Percentiles rank a stretch among this genome's conserved stretches.
Conservation (phyloP, 1,284 basidiomycete species). For the Acaromyces ingoldii region DNA sequence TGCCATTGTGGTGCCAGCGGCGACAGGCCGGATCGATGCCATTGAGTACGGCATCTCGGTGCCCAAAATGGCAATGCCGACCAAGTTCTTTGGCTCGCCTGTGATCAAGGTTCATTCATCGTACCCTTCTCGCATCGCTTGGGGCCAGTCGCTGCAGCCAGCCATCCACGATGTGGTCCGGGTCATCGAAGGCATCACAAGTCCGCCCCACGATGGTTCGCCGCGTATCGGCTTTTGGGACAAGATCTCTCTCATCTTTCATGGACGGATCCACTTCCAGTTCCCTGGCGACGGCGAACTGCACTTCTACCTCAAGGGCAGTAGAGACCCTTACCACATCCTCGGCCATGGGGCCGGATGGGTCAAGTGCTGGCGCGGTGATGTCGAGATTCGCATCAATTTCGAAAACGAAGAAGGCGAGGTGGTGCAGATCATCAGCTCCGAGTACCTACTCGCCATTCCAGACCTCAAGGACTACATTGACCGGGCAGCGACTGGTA, state of each 20-base stretch:
- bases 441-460: constrained; percentile 56
- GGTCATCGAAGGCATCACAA: constrained; percentile 75
- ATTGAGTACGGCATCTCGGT: constrained; percentile 64
- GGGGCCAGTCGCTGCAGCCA: constrained; percentile 84
- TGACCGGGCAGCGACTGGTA: constrained; percentile 55
- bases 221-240: constrained; percentile 92
- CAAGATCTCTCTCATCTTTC: constrained; percentile 71
- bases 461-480: constrained; percentile 54
- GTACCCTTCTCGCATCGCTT: constrained; percentile 70
- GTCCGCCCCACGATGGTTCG: constrained; percentile 77
- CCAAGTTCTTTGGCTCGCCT: constrained; percentile 77
- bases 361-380: constrained; percentile 76
- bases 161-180: constrained; percentile 81
- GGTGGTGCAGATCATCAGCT: constrained; percentile 75
- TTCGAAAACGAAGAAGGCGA: constrained; percentile 71
- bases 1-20: constrained; percentile 41
- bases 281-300: constrained; percentile 66
- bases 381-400: constrained; percentile 69
- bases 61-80: constrained; percentile 90
- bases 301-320: constrained; percentile 60
- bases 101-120: constrained; percentile 64
- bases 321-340: constrained; percentile 74
- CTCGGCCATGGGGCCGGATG: constrained; percentile 79
- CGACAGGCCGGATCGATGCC: constrained; percentile 54
- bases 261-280: constrained; percentile 70